Base-by-base conservation (phyloP, 2,329 filamentous ascomycete genomes). In the Zymoseptoria tritici region DNA sequence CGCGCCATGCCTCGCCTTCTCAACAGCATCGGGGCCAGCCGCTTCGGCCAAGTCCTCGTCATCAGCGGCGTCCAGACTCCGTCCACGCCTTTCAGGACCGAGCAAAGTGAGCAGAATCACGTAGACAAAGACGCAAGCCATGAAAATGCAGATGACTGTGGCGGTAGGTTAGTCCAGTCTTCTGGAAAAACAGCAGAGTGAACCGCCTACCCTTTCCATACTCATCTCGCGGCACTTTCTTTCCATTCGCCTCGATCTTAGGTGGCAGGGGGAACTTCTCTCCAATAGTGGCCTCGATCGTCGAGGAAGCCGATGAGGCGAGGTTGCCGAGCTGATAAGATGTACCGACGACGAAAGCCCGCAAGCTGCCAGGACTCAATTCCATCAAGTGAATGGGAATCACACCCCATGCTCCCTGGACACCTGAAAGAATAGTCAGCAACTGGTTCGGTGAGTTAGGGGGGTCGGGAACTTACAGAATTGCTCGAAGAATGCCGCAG, bases 321-420 rank as follows among this genome's bases (percentile, higher is more conserved):
- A 93, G 82, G 71, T 92, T 93, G 55, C 89, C 89, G 2, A 92
- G 81, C 74, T 93, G 87, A 75, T 91, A 90, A 2, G 83, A 80
- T 0, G 88, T 88, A 56, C 88, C 88, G 22, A 90, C 85, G 58
- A 89, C 85, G 66, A 89, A 89, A 0, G 88, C 89, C 4, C 88
- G 80, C 77, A 91, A 88, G 0, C 83, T 82, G 0, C 85, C 86
- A 0, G 89, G 89, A 0, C 84, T 86, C 8, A 91, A 78, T 70
- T 92, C 89, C 82, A 90, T 91, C 4, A 91, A 77, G 66, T 91
- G 88, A 58, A 91, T 89, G 1, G 77, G 78, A 24, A 80, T 79
- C 4, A 72, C 68, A 20, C 70, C 70, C 70, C 70, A 72, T 1
- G 69, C 70, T 16, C 69, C 69, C 49, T 68, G 65, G 3, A 67